phyloP scores from a whole-genome alignment of 2,329 filamentous ascomycete species.

The Pseudonectria buxi region DNA sequence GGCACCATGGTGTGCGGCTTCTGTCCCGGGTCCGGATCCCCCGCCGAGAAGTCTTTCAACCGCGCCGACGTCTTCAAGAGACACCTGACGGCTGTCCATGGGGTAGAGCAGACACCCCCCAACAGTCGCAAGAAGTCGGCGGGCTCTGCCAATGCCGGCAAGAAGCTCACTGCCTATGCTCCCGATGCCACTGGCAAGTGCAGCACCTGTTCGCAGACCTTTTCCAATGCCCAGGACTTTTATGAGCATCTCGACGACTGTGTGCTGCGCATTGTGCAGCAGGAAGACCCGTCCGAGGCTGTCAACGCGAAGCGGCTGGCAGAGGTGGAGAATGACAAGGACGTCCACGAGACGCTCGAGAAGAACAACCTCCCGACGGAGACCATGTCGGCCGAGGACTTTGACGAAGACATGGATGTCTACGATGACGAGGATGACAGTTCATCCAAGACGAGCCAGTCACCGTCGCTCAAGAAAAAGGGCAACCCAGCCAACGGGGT shows the following conservation, averaged over 20 bases:
- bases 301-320: conserved; percentile 62
- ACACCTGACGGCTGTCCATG: conserved; percentile 83
- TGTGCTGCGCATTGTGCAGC: conserved; percentile 64
- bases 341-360: conserved; percentile 55
- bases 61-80: conserved; percentile 93
- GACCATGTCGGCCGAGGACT: conserved; percentile 34
- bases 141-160: conserved; percentile 36
- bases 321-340: conserved; percentile 57
- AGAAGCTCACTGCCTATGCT: conserved; percentile 65
- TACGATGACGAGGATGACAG: conserved; percentile 48
- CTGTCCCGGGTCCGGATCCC: conserved; percentile 80
- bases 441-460: conserved; percentile 38
- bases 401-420: conserved; percentile 48
- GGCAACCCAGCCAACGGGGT: conserved; percentile 49
- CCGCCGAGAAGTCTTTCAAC: conserved; percentile 92
- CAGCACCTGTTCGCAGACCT: conserved; percentile 86
- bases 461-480: conserved; percentile 46
- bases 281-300: conserved; percentile 62
- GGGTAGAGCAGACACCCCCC: conserved; percentile 85
- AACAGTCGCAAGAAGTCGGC: conserved; percentile 74
- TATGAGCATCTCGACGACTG: conserved; percentile 91
- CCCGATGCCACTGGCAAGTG: conserved; percentile 86
- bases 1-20: conserved; percentile 96
- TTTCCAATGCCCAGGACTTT: conserved; percentile 92
- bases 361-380: conserved; percentile 53